Base-by-base conservation (phyloP, 2,329 filamentous ascomycete species). In the Talaromyces sp. region DNA sequence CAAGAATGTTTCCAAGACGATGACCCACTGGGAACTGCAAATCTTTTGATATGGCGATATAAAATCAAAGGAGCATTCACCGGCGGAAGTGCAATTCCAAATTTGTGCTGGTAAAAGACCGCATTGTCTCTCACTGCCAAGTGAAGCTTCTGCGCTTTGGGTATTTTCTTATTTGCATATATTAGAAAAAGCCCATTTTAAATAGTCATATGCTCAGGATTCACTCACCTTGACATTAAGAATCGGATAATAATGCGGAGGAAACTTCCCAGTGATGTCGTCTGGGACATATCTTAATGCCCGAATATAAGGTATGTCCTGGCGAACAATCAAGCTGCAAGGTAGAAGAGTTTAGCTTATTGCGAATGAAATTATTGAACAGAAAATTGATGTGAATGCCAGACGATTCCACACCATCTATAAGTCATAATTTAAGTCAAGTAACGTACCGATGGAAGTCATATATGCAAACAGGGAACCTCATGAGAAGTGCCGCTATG, bases 401-500 rank as follows among this genome's bases (percentile, higher is more conserved):
- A 27, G 24, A 27, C 4, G 24, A 27, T 27, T 35, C 33, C 5
- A 35, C 13, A 35, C 5, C n/a, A 14, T 6, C 33, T n/a, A n/a
- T 35, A 16, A 6, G n/a, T 14, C 13, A n/a, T 36, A 24, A 4
- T 16, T 6, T n/a, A 36, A 24, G 11, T 43, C 14, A 45, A 7
- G n/a, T 43, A 4, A 49, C 64, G 49, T 68, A 78, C 75, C 68
- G 67, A 57, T 80, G 80, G 11, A 97, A 72, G 58, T 95, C 89
- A 10, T 85, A 87, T 7, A 93, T 76, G 19, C 86, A 85, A n/a
- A 90, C 79, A 0, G 92, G 91, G 51, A 94, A 78, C 51, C 88
- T 85, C 61, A 96, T 77, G 22, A 96, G 77, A 41, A 94, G 65
- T 33, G 85, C 85, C 1, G 85, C 92, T 30, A 97, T 72, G 73